Base-by-base conservation (phyloP, 1,139 yeast genomes). In the Candida albicans region DNA sequence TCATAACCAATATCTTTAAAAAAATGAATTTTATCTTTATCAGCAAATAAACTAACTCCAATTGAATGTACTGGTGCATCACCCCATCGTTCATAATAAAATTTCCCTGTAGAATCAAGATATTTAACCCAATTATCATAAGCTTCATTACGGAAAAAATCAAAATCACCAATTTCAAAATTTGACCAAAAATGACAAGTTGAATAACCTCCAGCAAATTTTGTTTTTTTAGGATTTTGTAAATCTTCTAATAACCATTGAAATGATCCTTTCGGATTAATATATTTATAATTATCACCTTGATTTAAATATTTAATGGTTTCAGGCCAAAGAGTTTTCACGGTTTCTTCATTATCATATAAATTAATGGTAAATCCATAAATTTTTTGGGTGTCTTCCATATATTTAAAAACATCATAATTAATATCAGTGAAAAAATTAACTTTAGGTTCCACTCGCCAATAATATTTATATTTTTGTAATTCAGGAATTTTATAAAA, bases 181-280 rank as follows among this genome's bases (percentile, higher is more conserved):
- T 87, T 87, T 34, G 91, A 81, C 96, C 96, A 87, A 61, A 87
- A 87, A 62, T 87, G 96, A 56, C 96, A 87, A 0, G 93, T 83
- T 9, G 93, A 85, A 64, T 86, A 87, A 2, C 93, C 91, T 25
- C 78, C 70, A 0, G 90, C 76, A 3, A 57, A 56, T 31, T 62
- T 53, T 28, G 70, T 73, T 53, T 81, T 83, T 22, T 73, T 62
- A 0, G 90, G 88, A 48, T 79, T 72, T 57, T 81, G 87, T 46
- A 73, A 61, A 50, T 78, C 72, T 47, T 87, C 90, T n/a, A 81
- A 64, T n/a, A 87, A 61, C 83, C 90, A 88, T 47, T 81, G 81
- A 51, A 77, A 73, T 1, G 95, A 82, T 11, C 87, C 89, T 47
- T 71, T 65, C 25, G 53, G 53, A 56, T 87, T 78, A 5, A 77